Percentiles rank a stretch among this genome's conserved stretches.
phyloP scores from a whole-genome alignment of 179 eudicot genomes.

The Vitellaria paradoxa region DNA sequence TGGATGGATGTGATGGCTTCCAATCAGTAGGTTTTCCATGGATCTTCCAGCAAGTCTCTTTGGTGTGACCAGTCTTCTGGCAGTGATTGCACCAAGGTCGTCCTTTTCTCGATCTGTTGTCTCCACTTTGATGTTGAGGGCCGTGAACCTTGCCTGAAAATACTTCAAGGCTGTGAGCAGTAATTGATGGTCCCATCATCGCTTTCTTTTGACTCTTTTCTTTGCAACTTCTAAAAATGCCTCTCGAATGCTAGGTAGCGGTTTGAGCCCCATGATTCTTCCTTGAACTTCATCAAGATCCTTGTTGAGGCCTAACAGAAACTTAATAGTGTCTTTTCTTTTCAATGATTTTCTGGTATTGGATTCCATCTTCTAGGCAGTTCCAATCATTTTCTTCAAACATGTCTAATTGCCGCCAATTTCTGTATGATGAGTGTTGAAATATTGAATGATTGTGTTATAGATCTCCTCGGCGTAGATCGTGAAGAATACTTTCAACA shows the following conservation, averaged over 20 bases:
- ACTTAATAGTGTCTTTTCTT: not conserved
- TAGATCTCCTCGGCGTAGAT: not conserved
- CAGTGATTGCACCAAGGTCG: slow-evolving; percentile 5
- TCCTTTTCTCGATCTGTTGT: too few species aligned
- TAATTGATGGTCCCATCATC: too few species aligned
- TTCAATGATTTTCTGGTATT: not conserved
- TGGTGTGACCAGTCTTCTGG: not conserved
- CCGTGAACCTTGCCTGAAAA: not conserved
- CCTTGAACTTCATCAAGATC: not conserved
- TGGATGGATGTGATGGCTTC: too few species aligned
- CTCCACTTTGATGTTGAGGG: too few species aligned
- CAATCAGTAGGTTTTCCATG: not conserved
- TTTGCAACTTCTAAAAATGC: not conserved
- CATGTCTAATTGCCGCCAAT: not conserved
- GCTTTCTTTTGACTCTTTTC: too few species aligned
- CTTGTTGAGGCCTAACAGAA: not conserved
- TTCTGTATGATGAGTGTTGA: not conserved
- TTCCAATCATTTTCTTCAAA: not conserved
- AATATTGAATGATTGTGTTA: not conserved
- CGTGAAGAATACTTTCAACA: slow-evolving; percentile 3
- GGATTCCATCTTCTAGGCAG: too few species aligned
- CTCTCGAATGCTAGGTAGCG: not conserved
- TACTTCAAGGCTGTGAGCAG: not conserved
- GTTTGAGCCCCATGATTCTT: not conserved
- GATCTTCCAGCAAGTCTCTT: not conserved